phyloP scores from a whole-genome alignment of 2,329 filamentous ascomycete genomes.

The Didymella lethalis region DNA sequence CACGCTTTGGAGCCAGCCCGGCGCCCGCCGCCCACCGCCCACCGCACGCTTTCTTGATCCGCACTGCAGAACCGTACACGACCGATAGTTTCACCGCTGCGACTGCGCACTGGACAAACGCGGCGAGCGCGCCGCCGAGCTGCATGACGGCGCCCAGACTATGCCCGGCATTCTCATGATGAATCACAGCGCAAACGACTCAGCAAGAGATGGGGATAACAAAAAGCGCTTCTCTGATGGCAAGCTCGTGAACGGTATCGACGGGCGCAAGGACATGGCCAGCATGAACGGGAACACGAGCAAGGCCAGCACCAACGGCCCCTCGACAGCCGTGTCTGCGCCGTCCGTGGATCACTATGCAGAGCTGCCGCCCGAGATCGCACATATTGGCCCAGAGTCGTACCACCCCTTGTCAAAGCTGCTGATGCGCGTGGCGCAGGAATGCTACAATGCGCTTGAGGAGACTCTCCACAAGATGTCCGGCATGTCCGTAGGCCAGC shows the following conservation, averaged over 20 bases:
- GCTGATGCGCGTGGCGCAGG: constrained; percentile 80
- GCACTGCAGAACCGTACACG: background rate
- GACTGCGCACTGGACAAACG: constrained; percentile 21
- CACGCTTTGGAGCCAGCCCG: too few relatives aligned
- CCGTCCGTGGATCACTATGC: constrained; percentile 31
- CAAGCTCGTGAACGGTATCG: constrained; percentile 42
- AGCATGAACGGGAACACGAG: constrained; percentile 24
- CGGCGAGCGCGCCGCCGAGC: constrained; percentile 44
- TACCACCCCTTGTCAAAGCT: constrained; percentile 80
- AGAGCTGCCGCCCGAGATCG: constrained; percentile 60
- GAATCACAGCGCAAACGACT: constrained; percentile 54
- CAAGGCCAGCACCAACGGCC: constrained; percentile 28
- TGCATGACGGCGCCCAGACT: constrained; percentile 44
- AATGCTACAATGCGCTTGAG: constrained; percentile 79
- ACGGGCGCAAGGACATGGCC: constrained; percentile 26
- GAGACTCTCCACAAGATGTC: constrained; percentile 75
- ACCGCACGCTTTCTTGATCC: background rate
- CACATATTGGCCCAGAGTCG: constrained; percentile 73
- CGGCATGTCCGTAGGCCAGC: constrained; percentile 66
- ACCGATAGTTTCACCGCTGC: background rate
- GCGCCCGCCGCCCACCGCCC: too few relatives aligned
- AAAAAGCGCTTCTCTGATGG: constrained; percentile 43
- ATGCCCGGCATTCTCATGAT: constrained; percentile 61
- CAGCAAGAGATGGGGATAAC: constrained; percentile 40
- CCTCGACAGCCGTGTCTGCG: constrained; percentile 24